Conservation (phyloP, 208 protist genomes). For the Trypanosoma mega region DNA sequence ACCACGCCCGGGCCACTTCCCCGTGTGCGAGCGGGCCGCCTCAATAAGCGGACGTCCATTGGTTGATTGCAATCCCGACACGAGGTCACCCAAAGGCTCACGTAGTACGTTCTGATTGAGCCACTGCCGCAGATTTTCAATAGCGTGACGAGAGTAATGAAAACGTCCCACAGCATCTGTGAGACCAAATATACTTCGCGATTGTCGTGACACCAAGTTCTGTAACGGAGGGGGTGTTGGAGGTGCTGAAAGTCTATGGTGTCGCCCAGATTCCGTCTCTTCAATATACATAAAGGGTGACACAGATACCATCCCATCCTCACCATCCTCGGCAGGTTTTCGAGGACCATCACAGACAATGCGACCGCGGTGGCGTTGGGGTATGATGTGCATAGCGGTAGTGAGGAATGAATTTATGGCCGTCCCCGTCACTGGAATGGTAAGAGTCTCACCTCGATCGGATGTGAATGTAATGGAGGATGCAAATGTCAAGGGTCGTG, state of each 20-base stretch:
- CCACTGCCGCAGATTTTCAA: conserved; percentile 67
- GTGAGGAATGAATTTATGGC: conserved; percentile 91
- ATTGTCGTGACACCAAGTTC: too few relatives aligned
- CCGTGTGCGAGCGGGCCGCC: conserved; percentile 55
- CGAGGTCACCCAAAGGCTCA: conserved; percentile 52
- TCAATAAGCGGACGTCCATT: conserved; percentile 71
- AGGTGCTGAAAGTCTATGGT: too few relatives aligned
- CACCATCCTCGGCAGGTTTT: too few relatives aligned
- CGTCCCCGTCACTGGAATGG: conserved; percentile 73
- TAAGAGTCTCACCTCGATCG: conserved; percentile 62
- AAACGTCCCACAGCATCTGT: conserved; percentile 21
- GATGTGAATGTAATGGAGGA: conserved; percentile 87
- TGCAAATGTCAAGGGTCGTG: conserved; percentile 77
- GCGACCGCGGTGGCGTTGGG: conserved; percentile 17
- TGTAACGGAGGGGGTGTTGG: too few relatives aligned
- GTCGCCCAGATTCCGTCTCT: too few relatives aligned
- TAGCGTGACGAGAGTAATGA: conserved; percentile 12
- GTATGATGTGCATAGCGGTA: conserved; percentile 40
- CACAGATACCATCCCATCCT: too few relatives aligned
- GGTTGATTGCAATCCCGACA: conserved; percentile 48
- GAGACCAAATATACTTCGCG: conserved; percentile 15
- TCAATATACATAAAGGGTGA: too few relatives aligned
- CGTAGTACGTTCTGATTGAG: conserved; percentile 75
- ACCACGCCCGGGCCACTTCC: conserved; percentile 42
- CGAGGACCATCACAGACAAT: conserved; percentile 23